Percentiles rank a stretch among this genome's conserved stretches.
phyloP scores from a whole-genome alignment of 345 rosid genomes.

The Firmiana major region DNA sequence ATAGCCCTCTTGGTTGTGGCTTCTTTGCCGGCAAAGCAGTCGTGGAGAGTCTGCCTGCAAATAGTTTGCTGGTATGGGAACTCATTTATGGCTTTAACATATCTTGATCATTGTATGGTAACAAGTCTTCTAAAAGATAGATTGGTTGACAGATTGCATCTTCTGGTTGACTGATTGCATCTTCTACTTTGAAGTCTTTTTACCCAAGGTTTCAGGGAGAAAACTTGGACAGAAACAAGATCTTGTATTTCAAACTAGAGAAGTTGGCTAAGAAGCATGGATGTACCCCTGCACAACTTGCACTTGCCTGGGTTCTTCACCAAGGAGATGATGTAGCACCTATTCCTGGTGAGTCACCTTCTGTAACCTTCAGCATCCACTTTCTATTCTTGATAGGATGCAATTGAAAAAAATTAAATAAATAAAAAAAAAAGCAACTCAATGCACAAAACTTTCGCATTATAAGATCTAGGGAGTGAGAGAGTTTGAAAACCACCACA shows the following conservation, averaged over 20 bases:
- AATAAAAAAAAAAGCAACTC: too few relatives aligned
- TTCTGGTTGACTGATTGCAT: neutral
- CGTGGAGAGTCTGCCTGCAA: conserved; percentile 19
- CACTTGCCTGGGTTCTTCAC: conserved; percentile 43
- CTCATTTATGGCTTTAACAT: neutral
- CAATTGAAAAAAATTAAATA: too few relatives aligned
- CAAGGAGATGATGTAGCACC: conserved; percentile 44
- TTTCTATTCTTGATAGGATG: too few relatives aligned
- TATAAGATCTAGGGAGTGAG: too few relatives aligned
- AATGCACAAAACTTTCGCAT: too few relatives aligned
- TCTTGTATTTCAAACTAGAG: conserved; percentile 26
- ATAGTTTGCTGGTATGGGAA: conserved; percentile 29
- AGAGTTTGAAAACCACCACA: too few relatives aligned
- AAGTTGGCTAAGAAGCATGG: conserved; percentile 27
- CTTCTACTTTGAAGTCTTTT: neutral
- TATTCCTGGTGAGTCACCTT: conserved; percentile 48
- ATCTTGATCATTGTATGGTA: neutral
- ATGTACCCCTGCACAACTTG: conserved; percentile 40
- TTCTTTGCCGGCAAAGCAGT: conserved; percentile 46
- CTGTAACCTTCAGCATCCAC: too few relatives aligned
- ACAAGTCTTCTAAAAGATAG: neutral
- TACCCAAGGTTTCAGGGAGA: conserved; percentile 21
- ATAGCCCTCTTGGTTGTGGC: conserved; percentile 55
- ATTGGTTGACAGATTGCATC: too few relatives aligned
- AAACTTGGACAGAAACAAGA: conserved; percentile 30